Evolutionary conservation across 148 eudicot genomes (phyloP), one percentile per base, ranked within the genome.

Genomic region (Selenicereus undatus): DNA sequence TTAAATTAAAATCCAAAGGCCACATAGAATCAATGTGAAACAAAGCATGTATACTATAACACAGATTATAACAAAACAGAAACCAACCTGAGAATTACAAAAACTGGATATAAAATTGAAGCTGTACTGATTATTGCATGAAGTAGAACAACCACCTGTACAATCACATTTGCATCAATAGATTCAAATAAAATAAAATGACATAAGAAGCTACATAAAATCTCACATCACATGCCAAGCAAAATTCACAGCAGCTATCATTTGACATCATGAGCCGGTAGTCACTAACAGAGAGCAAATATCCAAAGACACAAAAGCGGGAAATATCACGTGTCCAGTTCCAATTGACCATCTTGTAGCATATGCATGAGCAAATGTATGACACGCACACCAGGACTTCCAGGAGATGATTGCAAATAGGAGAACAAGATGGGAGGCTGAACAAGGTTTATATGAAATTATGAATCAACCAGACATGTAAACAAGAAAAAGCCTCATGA

Each of bases 31-130:
- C 36, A 76, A 76, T 43, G 18, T n/a, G 75, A 70, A 13, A 36
- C 2, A 11, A 54, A 69, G 26, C 52, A 32, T 13, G n/a, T 51
- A 10, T 32, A 45, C 29, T 17, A 66, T 51, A 66, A 66, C 11
- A 66, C 71, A 1, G 3, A 30, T 51, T 74, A 77, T 29, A 80
- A n/a, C 27, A 43, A 71, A 27, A 52, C 27, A 58, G 58, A 77
- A 79, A 82, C 91, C 78, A 87, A 95, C 98, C 98, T 90, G 83
- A 93, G 92, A 82, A 95, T 95, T 81, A 95, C 90, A 78, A 90
- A 69, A 77, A 95, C 92, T 52, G 98, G 98, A 91, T 88, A 95
- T 75, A 93, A 78, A 82, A 95, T 78, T 48, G 88, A 76, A 71
- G 91, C 70, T 39, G 92, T 85, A 18, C 90, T 87, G 72, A 92